Base-by-base conservation (phyloP, 2,329 filamentous ascomycete genomes). In the Aureobasidium uvarum region DNA sequence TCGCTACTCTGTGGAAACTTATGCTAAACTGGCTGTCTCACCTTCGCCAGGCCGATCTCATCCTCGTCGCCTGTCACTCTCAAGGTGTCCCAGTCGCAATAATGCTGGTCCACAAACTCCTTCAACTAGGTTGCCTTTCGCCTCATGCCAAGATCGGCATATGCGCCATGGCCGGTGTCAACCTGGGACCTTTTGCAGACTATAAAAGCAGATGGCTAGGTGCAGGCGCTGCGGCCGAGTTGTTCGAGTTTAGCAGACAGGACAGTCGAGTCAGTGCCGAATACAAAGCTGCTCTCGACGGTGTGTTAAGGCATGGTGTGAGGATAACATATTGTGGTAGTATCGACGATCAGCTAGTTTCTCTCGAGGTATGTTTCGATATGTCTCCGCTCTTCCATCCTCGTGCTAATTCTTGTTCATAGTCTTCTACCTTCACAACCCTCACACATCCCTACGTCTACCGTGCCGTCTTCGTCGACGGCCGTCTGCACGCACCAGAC, bases 291-390 rank as follows among this genome's bases (percentile, higher is more conserved):
- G 87, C 92, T 0, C 79, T 98, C 3, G 87, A 89, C 72, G 85
- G 85, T 11, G 89, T 89, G 1, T 80, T 99, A 7, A 84, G 88
- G 18, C 89, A 91, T 71, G 92, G 93, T 14, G 91, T 91, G 16
- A 86, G 91, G 46, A 86, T 98, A 56, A 90, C 92, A 0, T 97
- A 93, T 74, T 84, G 96, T 66, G 94, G 94, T 63, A 97, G 93
- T 76, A 96, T 99, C 60, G 95, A 99, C 75, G 95, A 99, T 76
- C 95, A 99, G 76, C 82, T 99, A 2, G 93, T 99, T 16, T 94
- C 93, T 4, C 81, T 99, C 74, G 94, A 97, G 82, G 89, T 90
- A 76, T 73, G 79, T 72, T 38, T 31, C 41, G 1, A 33, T 28
- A 2, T 13, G 3, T 1, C 8, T 36, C 10, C 10, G 11, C 10